phyloP scores from a whole-genome alignment of 2,329 filamentous ascomycete genomes.

The Aspergillus brunneoviolaceus region DNA sequence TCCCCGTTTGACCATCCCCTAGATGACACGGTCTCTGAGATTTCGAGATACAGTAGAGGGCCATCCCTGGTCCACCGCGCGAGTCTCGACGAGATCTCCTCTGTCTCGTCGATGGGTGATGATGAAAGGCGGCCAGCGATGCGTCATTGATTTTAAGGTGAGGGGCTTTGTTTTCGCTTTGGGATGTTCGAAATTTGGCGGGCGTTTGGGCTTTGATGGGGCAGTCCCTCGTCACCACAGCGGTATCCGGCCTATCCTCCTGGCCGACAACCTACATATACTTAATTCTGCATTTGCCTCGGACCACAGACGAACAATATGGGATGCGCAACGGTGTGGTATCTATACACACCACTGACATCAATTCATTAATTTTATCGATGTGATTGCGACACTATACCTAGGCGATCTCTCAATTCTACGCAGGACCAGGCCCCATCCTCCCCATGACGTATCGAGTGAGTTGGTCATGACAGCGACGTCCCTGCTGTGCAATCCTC shows the following conservation, averaged over 20 bases:
- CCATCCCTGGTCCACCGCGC: constrained; percentile 9
- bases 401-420: background rate
- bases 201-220: background rate
- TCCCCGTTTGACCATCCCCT: constrained; percentile 26
- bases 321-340: background rate
- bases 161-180: background rate
- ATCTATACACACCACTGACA: background rate
- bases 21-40: constrained; percentile 27
- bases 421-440: background rate
- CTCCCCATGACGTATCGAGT: background rate
- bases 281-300: too few species aligned
- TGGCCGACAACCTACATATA: background rate
- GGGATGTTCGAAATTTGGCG: background rate
- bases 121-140: constrained; percentile 12
- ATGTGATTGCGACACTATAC: background rate
- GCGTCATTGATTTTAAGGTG: background rate
- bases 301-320: background rate
- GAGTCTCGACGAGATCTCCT: constrained; percentile 32
- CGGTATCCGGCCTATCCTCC: background rate
- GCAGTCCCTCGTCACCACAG: background rate
- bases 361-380: background rate
- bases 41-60: constrained; percentile 24
- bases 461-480: background rate
- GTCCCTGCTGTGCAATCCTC: background rate
- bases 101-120: constrained; percentile 33